A percentile compares a stretch with the other conserved stretches of the same genome.
These are phyloP conservation scores for Cyberlindnera mycetangii DNA, from an alignment of 805 yeast species.

Conservation along the genomic window DNA sequence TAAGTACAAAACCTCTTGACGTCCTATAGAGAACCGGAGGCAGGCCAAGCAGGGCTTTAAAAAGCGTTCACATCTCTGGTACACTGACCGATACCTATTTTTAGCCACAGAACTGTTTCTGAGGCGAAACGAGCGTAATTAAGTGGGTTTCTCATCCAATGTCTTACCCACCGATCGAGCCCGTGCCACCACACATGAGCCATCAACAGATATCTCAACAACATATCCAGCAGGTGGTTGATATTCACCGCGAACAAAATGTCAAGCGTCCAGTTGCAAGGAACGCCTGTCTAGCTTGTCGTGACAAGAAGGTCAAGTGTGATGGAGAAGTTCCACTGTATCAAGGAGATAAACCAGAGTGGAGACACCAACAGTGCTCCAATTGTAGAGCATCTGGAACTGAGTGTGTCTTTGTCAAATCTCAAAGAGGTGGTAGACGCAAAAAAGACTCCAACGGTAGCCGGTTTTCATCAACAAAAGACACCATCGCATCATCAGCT, in stretches of 20 bases:
- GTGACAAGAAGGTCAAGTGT: slow-evolving; percentile 64
- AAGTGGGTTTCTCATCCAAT: neutral
- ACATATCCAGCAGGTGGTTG: neutral
- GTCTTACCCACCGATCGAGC: neutral
- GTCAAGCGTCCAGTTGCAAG: slow-evolving; percentile 51
- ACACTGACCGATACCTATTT: no score
- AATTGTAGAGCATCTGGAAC: slow-evolving; percentile 45
- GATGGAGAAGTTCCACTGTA: slow-evolving; percentile 49
- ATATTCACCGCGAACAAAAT: slow-evolving; percentile 8
- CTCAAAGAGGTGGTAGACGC: slow-evolving; percentile 57
- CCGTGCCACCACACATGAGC: neutral
- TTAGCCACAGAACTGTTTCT: no score
- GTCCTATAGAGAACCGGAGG: neutral
- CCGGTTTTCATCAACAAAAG: neutral
- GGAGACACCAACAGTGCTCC: slow-evolving; percentile 37
- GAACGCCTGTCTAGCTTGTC: slow-evolving; percentile 60
- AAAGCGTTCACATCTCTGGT: no score
- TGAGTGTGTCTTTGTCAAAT: slow-evolving; percentile 54
- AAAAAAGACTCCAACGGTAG: slow-evolving; percentile 14
- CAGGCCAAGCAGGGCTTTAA: neutral
- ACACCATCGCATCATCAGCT: neutral
- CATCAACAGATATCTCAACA: slow-evolving; percentile 2
- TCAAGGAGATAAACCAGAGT: slow-evolving; percentile 28
- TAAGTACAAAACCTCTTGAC: neutral
- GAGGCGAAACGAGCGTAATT: neutral